Conservation (phyloP, 805 yeast genomes). For the Starmera dryadoides region DNA sequence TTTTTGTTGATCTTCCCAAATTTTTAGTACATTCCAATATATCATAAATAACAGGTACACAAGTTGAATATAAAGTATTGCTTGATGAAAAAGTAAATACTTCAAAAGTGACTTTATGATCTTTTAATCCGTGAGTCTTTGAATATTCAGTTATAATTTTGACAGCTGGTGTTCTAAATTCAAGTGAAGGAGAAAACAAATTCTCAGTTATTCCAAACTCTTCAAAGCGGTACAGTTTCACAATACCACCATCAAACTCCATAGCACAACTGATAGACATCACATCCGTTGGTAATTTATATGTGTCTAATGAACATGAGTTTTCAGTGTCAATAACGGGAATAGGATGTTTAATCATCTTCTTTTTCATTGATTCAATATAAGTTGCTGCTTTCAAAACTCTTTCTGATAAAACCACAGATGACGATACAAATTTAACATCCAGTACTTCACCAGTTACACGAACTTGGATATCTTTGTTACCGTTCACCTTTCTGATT, state of each 20-base stretch:
- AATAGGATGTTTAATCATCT: constrained; percentile 7
- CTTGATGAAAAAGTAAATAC: constrained; percentile 60
- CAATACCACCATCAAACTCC: constrained; percentile 64
- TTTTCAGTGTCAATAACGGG: neutral
- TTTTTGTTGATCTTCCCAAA: constrained; percentile 30
- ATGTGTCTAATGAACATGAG: constrained; percentile 5
- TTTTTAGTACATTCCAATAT: constrained; percentile 42
- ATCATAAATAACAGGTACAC: constrained; percentile 72
- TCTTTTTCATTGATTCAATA: constrained; percentile 28
- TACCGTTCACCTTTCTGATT: constrained; percentile 17
- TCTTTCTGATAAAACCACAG: constrained; percentile 48
- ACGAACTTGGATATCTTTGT: constrained; percentile 36
- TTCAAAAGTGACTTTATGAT: constrained; percentile 43
- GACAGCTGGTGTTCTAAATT: constrained; percentile 71
- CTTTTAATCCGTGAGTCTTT: constrained; percentile 29
- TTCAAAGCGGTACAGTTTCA: constrained; percentile 29
- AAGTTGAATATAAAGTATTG: constrained; percentile 61
- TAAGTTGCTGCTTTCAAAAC: constrained; percentile 38
- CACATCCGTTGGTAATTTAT: constrained; percentile 14
- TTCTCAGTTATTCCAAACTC: constrained; percentile 33
- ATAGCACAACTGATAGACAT: constrained; percentile 43
- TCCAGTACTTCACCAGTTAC: constrained; percentile 67
- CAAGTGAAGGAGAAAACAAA: constrained; percentile 38
- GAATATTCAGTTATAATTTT: constrained; percentile 47
- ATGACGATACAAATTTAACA: constrained; percentile 51